These are phyloP conservation scores for Bremia lactucae DNA, from an alignment of 352 stramenopile genomes.

Conservation along the genomic window DNA sequence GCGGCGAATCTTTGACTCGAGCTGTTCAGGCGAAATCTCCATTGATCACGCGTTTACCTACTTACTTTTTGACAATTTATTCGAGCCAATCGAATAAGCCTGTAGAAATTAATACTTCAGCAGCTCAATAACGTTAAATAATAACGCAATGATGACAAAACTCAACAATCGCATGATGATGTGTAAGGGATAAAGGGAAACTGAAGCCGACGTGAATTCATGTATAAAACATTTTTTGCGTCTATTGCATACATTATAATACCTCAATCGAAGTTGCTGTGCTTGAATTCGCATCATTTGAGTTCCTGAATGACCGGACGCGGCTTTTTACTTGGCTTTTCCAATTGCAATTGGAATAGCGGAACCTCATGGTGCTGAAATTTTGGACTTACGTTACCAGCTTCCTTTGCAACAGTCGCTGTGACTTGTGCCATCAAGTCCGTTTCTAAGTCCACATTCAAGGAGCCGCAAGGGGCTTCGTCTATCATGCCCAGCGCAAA, in stretches of 20 bases:
- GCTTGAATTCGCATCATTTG: slow-evolving; percentile 23
- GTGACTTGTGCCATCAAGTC: slow-evolving; percentile 22
- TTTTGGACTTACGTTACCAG: slow-evolving; percentile 2
- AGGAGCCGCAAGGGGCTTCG: slow-evolving; percentile 21
- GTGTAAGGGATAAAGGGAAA: too few relatives aligned
- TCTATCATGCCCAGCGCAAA: slow-evolving; percentile 69
- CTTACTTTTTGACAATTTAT: too few relatives aligned
- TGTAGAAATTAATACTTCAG: too few relatives aligned
- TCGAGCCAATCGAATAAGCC: too few relatives aligned
- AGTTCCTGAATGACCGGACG: slow-evolving; percentile 67
- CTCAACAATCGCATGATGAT: too few relatives aligned
- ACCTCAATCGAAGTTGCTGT: slow-evolving; percentile 2
- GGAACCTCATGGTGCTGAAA: slow-evolving; percentile 1
- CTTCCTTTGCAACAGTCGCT: slow-evolving; percentile 6
- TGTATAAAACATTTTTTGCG: too few relatives aligned
- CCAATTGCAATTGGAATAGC: slow-evolving; percentile 26
- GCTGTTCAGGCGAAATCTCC: slow-evolving; percentile 34
- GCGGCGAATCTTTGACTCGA: slow-evolving; percentile 46
- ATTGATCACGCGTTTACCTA: too few relatives aligned
- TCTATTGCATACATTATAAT: too few relatives aligned
- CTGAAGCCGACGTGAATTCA: too few relatives aligned
- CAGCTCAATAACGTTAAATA: too few relatives aligned
- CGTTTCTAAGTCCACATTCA: slow-evolving; percentile 11
- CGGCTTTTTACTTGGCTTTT: slow-evolving; percentile 28
- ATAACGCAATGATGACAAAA: too few relatives aligned